Evolutionary conservation across 2,329 filamentous ascomycete genomes (phyloP), one percentile per base, ranked within the genome.

Genomic region (Curvularia sp.): DNA sequence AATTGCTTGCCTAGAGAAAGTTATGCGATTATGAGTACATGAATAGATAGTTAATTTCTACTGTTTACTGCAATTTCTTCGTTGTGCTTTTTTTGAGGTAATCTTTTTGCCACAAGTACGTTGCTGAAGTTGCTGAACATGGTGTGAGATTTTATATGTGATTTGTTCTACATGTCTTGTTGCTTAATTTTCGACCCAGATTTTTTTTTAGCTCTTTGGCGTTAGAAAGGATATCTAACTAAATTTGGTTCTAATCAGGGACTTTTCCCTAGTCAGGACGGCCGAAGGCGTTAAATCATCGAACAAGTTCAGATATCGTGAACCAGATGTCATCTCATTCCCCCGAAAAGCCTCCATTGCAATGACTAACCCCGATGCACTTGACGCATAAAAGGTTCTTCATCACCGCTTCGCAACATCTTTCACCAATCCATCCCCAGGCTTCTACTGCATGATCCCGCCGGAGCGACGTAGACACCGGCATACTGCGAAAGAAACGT

Each of bases 401-500:
- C 25, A 21, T 43, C 34, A 48, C 13, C 36, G 34, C 49, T 30
- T 36, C 36, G 27, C 41, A 39, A 27, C 25, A 21, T 28, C 32
- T 34, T 8, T 25, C 52, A 58, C 49, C 60, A 53, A 54, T 23
- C 5, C 25, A 53, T 57, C 55, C 55, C 55, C 55, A 61, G 61
- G 61, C 59, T 46, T 64, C 59, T 55, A 61, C 53, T 61, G 53
- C 61, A 61, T 59, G 47, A 43, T 55, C 53, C 59, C 58, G 59
- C 61, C 42, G 52, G 49, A 56, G 60, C 30, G 55, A 63, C 52
- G 46, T 60, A 48, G 51, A 58, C 52, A 55, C 45, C 54, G 48
- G 39, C 48, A 57, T 47, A 52, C 21, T 51, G 21, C 32, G n/a
- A n/a, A n/a, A n/a, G n/a, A n/a, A n/a, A n/a, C n/a, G n/a, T n/a